A percentile compares a stretch with the other conserved stretches of the same genome.
Conservation (phyloP, 495 filamentous ascomycete genomes). For the Aspergillus mulundensis region DNA sequence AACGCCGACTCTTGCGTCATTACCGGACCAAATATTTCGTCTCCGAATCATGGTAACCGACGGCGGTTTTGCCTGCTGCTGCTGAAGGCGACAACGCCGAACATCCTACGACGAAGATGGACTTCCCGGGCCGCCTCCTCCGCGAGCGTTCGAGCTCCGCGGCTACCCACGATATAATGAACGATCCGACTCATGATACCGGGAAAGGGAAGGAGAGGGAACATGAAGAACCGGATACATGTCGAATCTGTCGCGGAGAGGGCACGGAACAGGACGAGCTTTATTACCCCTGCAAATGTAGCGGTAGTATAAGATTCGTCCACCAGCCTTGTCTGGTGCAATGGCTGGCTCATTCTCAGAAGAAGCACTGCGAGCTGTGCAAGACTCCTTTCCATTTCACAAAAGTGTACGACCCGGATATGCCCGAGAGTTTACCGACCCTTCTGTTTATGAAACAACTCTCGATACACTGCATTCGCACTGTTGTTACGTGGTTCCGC, state of each 20-base stretch:
- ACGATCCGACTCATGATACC: slow-evolving; percentile 54
- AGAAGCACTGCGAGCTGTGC: slow-evolving; percentile 99
- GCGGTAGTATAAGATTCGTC: slow-evolving; percentile 95
- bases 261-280: slow-evolving; percentile 78
- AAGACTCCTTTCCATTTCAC: slow-evolving; percentile 98
- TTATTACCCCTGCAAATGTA: slow-evolving; percentile 98
- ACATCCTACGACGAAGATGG: slow-evolving; percentile 22
- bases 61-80: slow-evolving; percentile 7
- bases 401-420: slow-evolving; percentile 89
- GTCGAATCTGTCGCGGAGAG: slow-evolving; percentile 92
- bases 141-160: slow-evolving; percentile 18
- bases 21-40: neutral
- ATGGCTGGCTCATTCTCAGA: slow-evolving; percentile 96
- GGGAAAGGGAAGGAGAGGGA: slow-evolving; percentile 37
- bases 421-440: slow-evolving; percentile 78
- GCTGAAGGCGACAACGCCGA: slow-evolving; percentile 21
- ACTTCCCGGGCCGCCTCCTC: slow-evolving; percentile 16
- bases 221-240: slow-evolving; percentile 65
- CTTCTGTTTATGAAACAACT: slow-evolving; percentile 75
- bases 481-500: slow-evolving; percentile 70
- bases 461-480: slow-evolving; percentile 63
- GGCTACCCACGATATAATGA: slow-evolving; percentile 59
- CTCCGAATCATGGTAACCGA: slow-evolving; percentile 23
- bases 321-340: slow-evolving; percentile 98
- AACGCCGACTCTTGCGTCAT: slow-evolving; percentile 2